These are phyloP conservation scores for Rhynchosporium graminicola DNA, from an alignment of 2,329 filamentous ascomycete genomes.

Conservation along the genomic window DNA sequence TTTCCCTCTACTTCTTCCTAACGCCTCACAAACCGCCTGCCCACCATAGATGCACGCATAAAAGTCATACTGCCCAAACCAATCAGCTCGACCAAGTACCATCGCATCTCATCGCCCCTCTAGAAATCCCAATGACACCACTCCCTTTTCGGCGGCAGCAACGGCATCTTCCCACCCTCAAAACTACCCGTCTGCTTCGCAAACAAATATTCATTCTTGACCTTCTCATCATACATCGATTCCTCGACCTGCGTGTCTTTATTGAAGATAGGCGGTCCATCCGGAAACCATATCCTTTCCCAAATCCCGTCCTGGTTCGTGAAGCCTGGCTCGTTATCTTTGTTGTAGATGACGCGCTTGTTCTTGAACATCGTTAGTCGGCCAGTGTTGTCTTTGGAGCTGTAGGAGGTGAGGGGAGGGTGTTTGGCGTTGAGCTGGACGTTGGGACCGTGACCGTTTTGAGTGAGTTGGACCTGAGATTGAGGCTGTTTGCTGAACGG, in stretches of 20 bases:
- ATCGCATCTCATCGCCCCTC: constrained; percentile 22
- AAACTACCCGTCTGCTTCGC: constrained; percentile 69
- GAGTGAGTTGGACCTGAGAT: constrained; percentile 10
- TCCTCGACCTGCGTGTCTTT: constrained; percentile 62
- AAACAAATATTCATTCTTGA: constrained; percentile 63
- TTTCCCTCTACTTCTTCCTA: background rate
- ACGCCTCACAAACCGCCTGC: background rate
- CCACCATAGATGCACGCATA: background rate
- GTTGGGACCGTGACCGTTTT: constrained; percentile 16
- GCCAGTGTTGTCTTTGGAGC: constrained; percentile 33
- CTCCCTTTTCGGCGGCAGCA: constrained; percentile 75
- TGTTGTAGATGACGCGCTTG: constrained; percentile 61
- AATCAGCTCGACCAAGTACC: background rate
- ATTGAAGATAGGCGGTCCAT: constrained; percentile 65
- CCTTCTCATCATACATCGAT: constrained; percentile 59
- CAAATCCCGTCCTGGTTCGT: constrained; percentile 55
- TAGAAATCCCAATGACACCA: constrained; percentile 75
- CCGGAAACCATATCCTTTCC: constrained; percentile 71
- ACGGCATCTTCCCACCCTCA: constrained; percentile 69
- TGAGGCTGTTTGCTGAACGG: constrained; percentile 5
- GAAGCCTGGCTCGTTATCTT: constrained; percentile 51
- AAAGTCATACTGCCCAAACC: background rate
- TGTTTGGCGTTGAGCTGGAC: constrained; percentile 14
- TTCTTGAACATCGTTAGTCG: constrained; percentile 62
- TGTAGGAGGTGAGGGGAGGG: constrained; percentile 30